These are phyloP conservation scores for Aspergillus wentii DNA, from an alignment of 495 filamentous ascomycete species.

Conservation along the genomic window DNA sequence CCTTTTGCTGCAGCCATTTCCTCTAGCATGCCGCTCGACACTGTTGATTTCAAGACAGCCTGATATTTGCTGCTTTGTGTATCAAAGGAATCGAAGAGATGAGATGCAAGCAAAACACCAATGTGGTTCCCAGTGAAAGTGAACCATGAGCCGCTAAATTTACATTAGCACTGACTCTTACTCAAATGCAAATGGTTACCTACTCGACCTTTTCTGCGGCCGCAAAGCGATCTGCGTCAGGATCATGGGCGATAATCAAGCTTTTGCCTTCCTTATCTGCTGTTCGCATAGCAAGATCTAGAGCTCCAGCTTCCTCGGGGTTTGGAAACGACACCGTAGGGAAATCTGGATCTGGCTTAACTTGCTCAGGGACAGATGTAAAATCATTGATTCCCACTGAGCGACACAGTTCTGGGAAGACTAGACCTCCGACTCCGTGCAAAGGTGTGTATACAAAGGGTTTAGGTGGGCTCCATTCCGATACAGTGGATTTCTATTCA, in stretches of 20 bases:
- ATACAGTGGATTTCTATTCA: slow-evolving; percentile 33
- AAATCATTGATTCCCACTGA: slow-evolving; percentile 41
- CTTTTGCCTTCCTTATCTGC: slow-evolving; percentile 45
- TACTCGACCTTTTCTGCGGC: slow-evolving; percentile 56
- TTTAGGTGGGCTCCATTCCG: slow-evolving; percentile 20
- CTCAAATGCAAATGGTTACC: slow-evolving; percentile 4
- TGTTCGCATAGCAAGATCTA: slow-evolving; percentile 56
- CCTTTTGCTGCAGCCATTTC: slow-evolving; percentile 53
- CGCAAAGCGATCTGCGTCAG: slow-evolving; percentile 70
- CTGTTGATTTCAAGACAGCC: slow-evolving; percentile 58
- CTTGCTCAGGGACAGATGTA: slow-evolving; percentile 45
- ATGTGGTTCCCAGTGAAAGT: slow-evolving; percentile 67
- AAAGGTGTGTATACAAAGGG: slow-evolving; percentile 66
- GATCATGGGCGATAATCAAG: slow-evolving; percentile 63
- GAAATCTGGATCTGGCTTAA: slow-evolving; percentile 61
- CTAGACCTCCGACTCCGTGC: slow-evolving; percentile 59
- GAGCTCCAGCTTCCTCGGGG: slow-evolving; percentile 64
- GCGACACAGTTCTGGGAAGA: slow-evolving; percentile 38
- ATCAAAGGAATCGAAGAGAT: slow-evolving; percentile 46
- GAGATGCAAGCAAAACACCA: slow-evolving; percentile 57
- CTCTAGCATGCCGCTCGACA: slow-evolving; percentile 62
- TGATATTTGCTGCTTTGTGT: slow-evolving; percentile 27
- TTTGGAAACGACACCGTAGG: slow-evolving; percentile 69
- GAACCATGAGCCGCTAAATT: slow-evolving; percentile 47
- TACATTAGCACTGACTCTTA: not conserved